A percentile compares a stretch with the other conserved stretches of the same genome.
phyloP scores from a whole-genome alignment of 2,329 filamentous ascomycete species.

The Arthrocladium fulminans region DNA sequence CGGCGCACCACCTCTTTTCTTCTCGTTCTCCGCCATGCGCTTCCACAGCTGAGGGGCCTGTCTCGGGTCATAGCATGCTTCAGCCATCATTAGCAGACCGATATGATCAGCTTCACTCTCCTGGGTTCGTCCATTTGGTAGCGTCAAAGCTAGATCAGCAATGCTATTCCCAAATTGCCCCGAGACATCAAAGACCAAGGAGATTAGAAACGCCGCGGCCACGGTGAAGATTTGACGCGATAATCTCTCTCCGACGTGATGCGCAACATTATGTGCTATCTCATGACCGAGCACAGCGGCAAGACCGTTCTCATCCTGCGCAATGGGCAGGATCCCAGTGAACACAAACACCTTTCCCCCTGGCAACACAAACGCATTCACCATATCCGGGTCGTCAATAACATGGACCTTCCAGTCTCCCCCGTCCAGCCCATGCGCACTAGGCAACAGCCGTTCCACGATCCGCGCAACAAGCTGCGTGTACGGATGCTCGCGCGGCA shows the following conservation, averaged over 20 bases:
- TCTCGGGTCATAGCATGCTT: constrained; percentile 51
- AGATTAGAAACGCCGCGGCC: constrained; percentile 26
- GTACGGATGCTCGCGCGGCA: constrained; percentile 43
- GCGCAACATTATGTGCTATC: constrained; percentile 55
- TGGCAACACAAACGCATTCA: constrained; percentile 56
- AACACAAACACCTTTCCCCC: constrained; percentile 59
- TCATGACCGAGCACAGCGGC: constrained; percentile 56
- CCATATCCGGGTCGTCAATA: constrained; percentile 41
- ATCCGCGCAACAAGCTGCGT: constrained; percentile 44
- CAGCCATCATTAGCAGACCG: constrained; percentile 53
- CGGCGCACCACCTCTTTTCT: constrained; percentile 28
- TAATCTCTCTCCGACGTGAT: constrained; percentile 48
- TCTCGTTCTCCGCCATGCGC: constrained; percentile 42
- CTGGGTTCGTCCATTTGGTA: constrained; percentile 49
- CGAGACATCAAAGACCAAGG: constrained; percentile 33
- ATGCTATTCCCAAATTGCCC: constrained; percentile 32
- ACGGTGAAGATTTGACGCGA: constrained; percentile 32
- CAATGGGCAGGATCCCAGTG: constrained; percentile 51
- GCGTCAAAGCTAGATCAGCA: constrained; percentile 42
- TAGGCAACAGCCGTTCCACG: constrained; percentile 45
- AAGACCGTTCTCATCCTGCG: constrained; percentile 47
- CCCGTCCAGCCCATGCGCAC: constrained; percentile 36
- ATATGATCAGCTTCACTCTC: constrained; percentile 56
- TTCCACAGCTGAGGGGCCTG: constrained; percentile 47
- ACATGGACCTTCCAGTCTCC: constrained; percentile 51